Percentiles rank a stretch among this genome's conserved stretches.
These are phyloP conservation scores for Paulownia fortunei DNA, from an alignment of 257 asterid genomes.

Conservation along the genomic window DNA sequence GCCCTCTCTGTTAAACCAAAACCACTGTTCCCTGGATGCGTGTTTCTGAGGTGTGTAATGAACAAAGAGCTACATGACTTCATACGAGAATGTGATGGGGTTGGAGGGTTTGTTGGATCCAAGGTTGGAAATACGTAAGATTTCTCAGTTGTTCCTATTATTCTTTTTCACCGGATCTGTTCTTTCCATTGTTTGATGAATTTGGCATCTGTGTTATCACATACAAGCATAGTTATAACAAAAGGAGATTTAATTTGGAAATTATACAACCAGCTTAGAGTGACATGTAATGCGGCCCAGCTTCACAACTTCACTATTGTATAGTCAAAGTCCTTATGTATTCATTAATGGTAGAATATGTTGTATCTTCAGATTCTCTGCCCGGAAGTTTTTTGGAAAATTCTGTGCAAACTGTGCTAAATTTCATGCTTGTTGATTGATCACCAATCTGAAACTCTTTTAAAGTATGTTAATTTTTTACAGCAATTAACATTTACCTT, in stretches of 20 bases:
- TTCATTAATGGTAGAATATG: neutral
- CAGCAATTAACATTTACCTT: no score
- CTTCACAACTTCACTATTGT: neutral
- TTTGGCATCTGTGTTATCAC: neutral
- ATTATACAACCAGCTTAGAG: neutral
- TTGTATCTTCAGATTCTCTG: neutral
- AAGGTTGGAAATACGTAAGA: constrained; percentile 98
- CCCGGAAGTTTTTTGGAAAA: neutral
- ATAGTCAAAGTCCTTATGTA: neutral
- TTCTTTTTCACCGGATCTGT: constrained; percentile 23
- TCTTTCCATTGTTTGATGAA: constrained; percentile 15
- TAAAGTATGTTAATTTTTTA: neutral
- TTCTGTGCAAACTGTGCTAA: neutral
- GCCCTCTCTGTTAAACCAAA: constrained; percentile 79
- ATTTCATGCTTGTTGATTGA: neutral
- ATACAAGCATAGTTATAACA: neutral
- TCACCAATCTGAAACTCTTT: neutral
- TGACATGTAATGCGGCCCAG: neutral
- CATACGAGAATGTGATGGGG: constrained; percentile 80
- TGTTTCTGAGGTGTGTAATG: constrained; percentile 78
- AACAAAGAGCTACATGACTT: constrained; percentile 89
- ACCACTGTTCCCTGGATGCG: constrained; percentile 83
- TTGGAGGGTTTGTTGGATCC: constrained; percentile 94
- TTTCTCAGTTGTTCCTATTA: constrained; percentile 33
- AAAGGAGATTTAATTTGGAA: neutral